Evolutionary conservation across 2,329 filamentous ascomycete genomes (phyloP).

Genomic region (Scedosporium minutisporum): DNA sequence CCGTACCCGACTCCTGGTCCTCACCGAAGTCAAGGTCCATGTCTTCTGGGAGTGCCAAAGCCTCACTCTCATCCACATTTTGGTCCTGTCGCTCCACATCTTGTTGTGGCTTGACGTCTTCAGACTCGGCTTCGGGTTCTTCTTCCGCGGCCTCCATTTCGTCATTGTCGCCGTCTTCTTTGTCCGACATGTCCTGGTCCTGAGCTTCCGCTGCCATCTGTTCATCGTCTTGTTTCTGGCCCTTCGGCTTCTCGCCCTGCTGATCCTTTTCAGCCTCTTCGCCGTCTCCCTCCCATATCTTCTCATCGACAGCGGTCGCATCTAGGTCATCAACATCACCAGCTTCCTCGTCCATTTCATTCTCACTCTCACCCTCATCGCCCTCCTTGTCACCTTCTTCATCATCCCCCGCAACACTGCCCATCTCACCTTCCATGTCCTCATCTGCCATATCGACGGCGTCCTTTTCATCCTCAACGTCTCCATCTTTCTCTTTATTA

Average conservation of each 20-base stretch:
- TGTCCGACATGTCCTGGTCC: conserved; percentile 30
- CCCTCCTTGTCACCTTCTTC: conserved; percentile 51
- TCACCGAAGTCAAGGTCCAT: conserved; percentile 73
- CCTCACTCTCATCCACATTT: conserved; percentile 71
- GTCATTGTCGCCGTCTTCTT: conserved; percentile 36
- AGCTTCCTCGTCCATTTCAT: conserved; percentile 81
- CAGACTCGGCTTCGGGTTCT: conserved; percentile 36
- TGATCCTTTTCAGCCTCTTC: conserved; percentile 77
- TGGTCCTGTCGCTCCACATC: conserved; percentile 57
- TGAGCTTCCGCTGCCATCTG: conserved; percentile 51
- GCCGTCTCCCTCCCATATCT: conserved; percentile 91
- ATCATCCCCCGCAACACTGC: conserved; percentile 53
- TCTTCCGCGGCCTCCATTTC: conserved; percentile 23
- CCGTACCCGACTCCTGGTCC: conserved; percentile 49
- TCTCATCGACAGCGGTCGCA: conserved; percentile 86
- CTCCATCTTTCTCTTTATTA: conserved; percentile 52
- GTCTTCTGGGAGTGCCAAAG: conserved; percentile 76
- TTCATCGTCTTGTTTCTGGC: conserved; percentile 56
- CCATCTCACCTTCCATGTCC: conserved; percentile 80
- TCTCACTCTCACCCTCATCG: conserved; percentile 54
- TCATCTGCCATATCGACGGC: conserved; percentile 89
- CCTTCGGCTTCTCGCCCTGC: conserved; percentile 62
- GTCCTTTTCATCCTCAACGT: conserved; percentile 72
- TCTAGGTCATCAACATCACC: conserved; percentile 89
- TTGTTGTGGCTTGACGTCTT: conserved; percentile 44